Evolutionary conservation across 1,284 basidiomycete species (phyloP), one percentile per base, ranked within the genome.

Genomic region (Leucoagaricus sp.): DNA sequence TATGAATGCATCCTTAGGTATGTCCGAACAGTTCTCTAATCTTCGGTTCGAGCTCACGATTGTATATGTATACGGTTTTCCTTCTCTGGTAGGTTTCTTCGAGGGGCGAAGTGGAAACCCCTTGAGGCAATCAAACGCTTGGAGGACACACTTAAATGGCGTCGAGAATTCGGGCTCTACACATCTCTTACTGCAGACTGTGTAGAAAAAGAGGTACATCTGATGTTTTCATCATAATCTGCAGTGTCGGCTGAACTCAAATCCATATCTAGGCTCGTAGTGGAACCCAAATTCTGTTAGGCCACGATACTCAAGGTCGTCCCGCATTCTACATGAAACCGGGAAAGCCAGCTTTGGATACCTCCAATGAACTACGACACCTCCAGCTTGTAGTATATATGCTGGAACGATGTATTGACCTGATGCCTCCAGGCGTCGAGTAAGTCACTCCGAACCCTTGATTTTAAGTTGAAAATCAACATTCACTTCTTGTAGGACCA

Each of bases 291-390:
- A 74, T 91, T 49, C 58, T 89, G 12, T 89, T 87, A 60, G 93
- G 93, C 0, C 94, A 87, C 69, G 93, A 96, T 67, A 69, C 68
- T 4, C 65, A 67, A n/a, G 78, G 87, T 6, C 75, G 91, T 58
- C 93, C 93, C 0, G 86, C 81, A 1, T 69, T 91, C 40, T 94
- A 94, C 72, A 81, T 94, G 75, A 82, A 87, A 40, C 93, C 93
- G 0, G 90, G 86, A 60, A 81, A 84, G 42, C 92, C 95, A 71
- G 4, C 36, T 4, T 38, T 10, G 36, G 94, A 94, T 69, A 94
- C 92, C 0, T 79, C 84, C 13, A 87, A 87, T 59, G 75, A 80
- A 25, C 78, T 80, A 0, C 78, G 88, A 38, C 91, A 94, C 71
- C 82, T 94, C 50, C 82, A 92, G 56, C 91, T 84, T 67, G 75